Evolutionary conservation across 441 rosid genomes (phyloP).

Genomic region (Viola pubescens): DNA sequence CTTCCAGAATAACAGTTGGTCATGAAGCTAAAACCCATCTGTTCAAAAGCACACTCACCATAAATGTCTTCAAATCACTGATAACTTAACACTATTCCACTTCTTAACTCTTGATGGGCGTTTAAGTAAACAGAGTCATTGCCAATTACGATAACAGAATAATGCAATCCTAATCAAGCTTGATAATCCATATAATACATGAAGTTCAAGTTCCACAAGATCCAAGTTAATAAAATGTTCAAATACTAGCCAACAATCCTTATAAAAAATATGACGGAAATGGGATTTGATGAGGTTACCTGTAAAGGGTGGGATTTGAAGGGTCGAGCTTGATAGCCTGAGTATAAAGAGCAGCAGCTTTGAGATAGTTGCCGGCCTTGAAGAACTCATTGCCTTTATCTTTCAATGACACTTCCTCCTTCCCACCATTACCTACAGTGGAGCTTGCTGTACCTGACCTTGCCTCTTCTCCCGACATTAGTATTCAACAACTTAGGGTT

Average conservation of each 20-base stretch:
- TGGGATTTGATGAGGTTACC: conserved; percentile 33
- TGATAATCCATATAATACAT: too few relatives aligned
- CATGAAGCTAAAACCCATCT: too few relatives aligned
- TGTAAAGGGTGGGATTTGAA: conserved; percentile 77
- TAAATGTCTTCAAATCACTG: too few relatives aligned
- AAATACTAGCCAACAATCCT: conserved; percentile 8
- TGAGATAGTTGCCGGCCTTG: conserved; percentile 87
- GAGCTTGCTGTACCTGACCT: conserved; percentile 33
- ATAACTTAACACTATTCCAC: too few relatives aligned
- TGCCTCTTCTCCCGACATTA: conserved; percentile 28
- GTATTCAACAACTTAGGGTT: background rate
- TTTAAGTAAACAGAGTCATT: too few relatives aligned
- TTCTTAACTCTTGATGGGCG: too few relatives aligned
- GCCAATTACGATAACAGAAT: too few relatives aligned
- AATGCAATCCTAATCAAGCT: too few relatives aligned
- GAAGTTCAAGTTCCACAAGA: background rate
- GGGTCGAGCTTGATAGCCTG: conserved; percentile 94
- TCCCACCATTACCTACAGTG: conserved; percentile 27
- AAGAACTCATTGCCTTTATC: conserved; percentile 90
- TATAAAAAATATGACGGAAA: background rate
- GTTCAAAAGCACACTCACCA: too few relatives aligned
- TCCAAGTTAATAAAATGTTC: conserved; percentile 12
- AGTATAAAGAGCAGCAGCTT: conserved; percentile 97
- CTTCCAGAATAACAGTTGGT: too few relatives aligned
- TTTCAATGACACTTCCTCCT: conserved; percentile 46